These are phyloP conservation scores for Daldinia sp. DNA, from an alignment of 2,329 filamentous ascomycete genomes.

Conservation along the genomic window DNA sequence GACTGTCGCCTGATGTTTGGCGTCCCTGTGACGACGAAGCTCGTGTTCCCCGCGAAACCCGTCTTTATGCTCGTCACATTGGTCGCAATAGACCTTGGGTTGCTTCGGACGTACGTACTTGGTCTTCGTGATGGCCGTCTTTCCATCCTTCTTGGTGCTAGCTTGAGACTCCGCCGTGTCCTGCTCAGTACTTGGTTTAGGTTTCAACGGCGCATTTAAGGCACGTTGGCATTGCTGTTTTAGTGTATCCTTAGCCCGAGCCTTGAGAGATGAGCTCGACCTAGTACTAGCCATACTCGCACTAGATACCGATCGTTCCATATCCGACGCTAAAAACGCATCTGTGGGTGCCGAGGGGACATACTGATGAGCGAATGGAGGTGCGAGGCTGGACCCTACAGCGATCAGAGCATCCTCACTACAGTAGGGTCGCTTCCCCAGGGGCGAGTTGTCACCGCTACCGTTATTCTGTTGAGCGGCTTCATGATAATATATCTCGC, in stretches of 20 bases:
- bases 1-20: constrained; percentile 67
- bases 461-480: constrained; percentile 35
- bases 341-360: constrained; percentile 43
- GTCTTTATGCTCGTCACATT: constrained; percentile 75
- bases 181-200: constrained; percentile 53
- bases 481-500: constrained; percentile 39
- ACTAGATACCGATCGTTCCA: constrained; percentile 60
- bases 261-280: constrained; percentile 56
- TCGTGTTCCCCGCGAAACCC: constrained; percentile 91
- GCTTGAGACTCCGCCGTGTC: constrained; percentile 39
- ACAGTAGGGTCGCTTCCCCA: constrained; percentile 41
- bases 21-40: constrained; percentile 70
- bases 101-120: constrained; percentile 70
- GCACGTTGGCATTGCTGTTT: constrained; percentile 56
- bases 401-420: constrained; percentile 47
- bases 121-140: constrained; percentile 54
- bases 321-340: constrained; percentile 47
- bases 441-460: constrained; percentile 40
- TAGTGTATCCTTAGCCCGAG: constrained; percentile 58
- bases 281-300: constrained; percentile 53
- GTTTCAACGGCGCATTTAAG: constrained; percentile 51
- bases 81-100: constrained; percentile 73
- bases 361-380: constrained; percentile 45
- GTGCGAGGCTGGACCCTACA: constrained; percentile 50
- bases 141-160: constrained; percentile 51